Evolutionary conservation across 2,329 filamentous ascomycete species (phyloP), one percentile per base, ranked within the genome.

Genomic region (Penicillium decumbens): DNA sequence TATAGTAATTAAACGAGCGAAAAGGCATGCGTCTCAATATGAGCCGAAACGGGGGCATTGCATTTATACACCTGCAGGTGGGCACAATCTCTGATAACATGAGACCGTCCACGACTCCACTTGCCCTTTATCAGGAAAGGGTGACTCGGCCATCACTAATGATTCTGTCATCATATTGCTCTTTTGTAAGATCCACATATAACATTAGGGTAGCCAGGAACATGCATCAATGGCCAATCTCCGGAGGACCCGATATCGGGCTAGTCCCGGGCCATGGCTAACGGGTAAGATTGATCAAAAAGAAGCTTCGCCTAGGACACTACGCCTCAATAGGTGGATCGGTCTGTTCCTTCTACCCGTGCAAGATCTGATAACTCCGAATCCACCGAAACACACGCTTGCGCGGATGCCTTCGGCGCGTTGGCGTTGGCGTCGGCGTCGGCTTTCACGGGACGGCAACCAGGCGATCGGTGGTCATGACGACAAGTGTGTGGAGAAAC

Each of bases 401-500:
- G 15, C 30, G 30, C 15, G 1, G 13, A n/a, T 15, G 5, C 7
- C 32, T 33, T 33, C n/a, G 32, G 33, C 33, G 20, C 33, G 4
- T 37, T 8, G 18, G 15, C 15, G 33, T 18, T 10, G 33, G 20
- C 20, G 8, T 23, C 20, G 20, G 20, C 20, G 20, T 23, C 20
- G 20, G 20, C 18, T 23, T 18, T 23, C 20, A 23, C 33, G 33
- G 33, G 8, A 27, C 25, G 27, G 27, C 4, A 30, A 42, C 27
- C 15, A 28, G 13, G n/a, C 4, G 7, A 12, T 18, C 41, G 32
- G 27, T 32, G 30, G 45, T 30, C 45, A 29, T 51, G 32, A 25
- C 41, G 41, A 15, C 41, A 41, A 28, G 9, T 29, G 25, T 47
- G 42, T 48, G 49, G 45, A 48, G 49, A 43, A 29, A 35, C 10